Evolutionary conservation across 208 protist species (phyloP).

Genomic region (Borovskyia barvae): DNA sequence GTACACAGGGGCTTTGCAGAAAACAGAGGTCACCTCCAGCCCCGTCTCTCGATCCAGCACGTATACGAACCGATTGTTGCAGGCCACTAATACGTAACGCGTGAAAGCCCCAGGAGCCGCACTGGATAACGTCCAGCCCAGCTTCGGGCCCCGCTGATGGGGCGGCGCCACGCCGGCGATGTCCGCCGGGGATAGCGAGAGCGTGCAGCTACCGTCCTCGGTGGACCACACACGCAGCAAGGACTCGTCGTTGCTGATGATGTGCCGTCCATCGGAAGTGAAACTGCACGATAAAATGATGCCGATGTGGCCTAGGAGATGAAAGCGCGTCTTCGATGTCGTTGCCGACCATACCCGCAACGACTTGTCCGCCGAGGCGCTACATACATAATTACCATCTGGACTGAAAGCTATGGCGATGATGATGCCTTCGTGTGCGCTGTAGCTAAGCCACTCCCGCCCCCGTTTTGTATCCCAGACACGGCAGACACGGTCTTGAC

Average conservation of each 20-base stretch:
- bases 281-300: conserved; percentile 87
- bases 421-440: conserved; percentile 81
- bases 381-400: conserved; percentile 68
- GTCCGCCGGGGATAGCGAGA: conserved; percentile 54
- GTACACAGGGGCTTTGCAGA: conserved; percentile 89
- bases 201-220: conserved; percentile 48
- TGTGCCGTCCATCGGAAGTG: conserved; percentile 67
- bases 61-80: conserved; percentile 86
- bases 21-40: conserved; percentile 54
- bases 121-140: conserved; percentile 78
- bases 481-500: conserved; percentile 86
- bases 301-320: conserved; percentile 67
- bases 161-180: conserved; percentile 42
- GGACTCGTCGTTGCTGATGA: conserved; percentile 88
- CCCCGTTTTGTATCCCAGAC: conserved; percentile 75
- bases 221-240: conserved; percentile 76
- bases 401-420: conserved; percentile 79
- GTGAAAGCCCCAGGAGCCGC: conserved; percentile 76
- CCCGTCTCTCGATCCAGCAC: conserved; percentile 73
- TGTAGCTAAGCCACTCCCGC: conserved; percentile 68
- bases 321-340: conserved; percentile 58
- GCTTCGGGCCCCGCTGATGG: conserved; percentile 21
- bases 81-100: conserved; percentile 68
- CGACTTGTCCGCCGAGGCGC: conserved; percentile 80
- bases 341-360: conserved; percentile 81